phyloP scores from a whole-genome alignment of 768 basidiomycete genomes.

The Mycena floridula region DNA sequence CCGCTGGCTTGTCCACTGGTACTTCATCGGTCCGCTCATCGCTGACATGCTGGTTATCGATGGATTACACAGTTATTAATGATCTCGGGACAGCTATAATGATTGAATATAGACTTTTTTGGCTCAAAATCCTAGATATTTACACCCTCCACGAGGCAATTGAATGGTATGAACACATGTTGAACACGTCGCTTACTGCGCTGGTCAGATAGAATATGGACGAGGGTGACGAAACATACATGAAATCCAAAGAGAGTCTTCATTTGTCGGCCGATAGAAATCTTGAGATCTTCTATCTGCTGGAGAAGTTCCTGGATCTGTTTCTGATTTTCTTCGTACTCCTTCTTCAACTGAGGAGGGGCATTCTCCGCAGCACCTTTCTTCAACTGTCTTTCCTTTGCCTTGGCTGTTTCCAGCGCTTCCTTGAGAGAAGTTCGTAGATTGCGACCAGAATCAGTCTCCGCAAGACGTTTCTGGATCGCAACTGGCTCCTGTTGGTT shows the following conservation, averaged over 20 bases:
- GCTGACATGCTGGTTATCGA: too few species aligned
- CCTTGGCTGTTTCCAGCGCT: background rate
- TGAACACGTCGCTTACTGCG: too few species aligned
- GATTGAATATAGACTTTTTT: too few species aligned
- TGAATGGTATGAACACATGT: too few species aligned
- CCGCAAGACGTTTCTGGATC: background rate
- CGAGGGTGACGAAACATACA: background rate
- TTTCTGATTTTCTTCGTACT: background rate
- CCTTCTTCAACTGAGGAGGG: background rate
- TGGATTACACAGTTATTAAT: too few species aligned
- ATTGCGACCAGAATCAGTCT: background rate
- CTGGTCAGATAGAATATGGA: too few species aligned
- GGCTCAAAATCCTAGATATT: too few species aligned
- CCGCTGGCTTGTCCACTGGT: too few species aligned
- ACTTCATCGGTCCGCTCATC: too few species aligned
- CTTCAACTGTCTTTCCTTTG: background rate
- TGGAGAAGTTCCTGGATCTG: background rate
- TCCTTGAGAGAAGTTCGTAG: background rate
- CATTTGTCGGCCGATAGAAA: background rate
- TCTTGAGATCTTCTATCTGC: background rate
- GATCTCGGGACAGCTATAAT: too few species aligned
- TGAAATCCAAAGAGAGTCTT: background rate
- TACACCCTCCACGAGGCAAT: too few species aligned
- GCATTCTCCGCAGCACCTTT: background rate
- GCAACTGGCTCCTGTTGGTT: background rate